A percentile compares a stretch with the other conserved stretches of the same genome.
phyloP scores from a whole-genome alignment of 352 stramenopile genomes.

The Pythium chondricola region DNA sequence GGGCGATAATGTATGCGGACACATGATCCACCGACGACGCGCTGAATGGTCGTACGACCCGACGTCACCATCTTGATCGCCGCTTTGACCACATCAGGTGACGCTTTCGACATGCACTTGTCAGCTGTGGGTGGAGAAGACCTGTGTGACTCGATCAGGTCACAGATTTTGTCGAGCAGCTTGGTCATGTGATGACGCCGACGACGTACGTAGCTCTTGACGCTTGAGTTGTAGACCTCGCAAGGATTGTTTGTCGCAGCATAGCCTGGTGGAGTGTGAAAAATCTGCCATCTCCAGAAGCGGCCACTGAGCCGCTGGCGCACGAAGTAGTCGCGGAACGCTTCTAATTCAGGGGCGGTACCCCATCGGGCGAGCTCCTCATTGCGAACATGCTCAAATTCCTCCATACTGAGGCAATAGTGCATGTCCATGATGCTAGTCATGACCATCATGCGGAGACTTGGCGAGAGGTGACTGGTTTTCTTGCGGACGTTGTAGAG shows the following conservation, averaged over 20 bases:
- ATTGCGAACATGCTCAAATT: constrained; percentile 3
- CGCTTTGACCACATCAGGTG: background rate
- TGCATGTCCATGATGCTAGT: constrained; percentile 8
- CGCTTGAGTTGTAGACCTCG: constrained; percentile 13
- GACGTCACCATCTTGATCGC: constrained; percentile 6
- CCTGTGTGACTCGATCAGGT: constrained; percentile 4
- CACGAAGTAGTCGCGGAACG: constrained; percentile 5
- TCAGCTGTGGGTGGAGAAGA: background rate
- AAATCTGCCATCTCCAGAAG: constrained; percentile 19
- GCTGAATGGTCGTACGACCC: background rate
- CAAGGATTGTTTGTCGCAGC: constrained; percentile 15
- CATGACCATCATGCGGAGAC: background rate
- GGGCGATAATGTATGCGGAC: background rate
- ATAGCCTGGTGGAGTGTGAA: constrained; percentile 8
- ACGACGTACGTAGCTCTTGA: constrained; percentile 10
- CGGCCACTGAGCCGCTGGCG: background rate
- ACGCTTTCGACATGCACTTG: background rate
- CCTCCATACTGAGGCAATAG: background rate
- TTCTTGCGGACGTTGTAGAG: constrained; percentile 11
- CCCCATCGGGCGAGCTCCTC: background rate
- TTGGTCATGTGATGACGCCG: constrained; percentile 9
- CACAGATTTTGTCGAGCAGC: constrained; percentile 10
- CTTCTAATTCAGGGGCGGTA: background rate
- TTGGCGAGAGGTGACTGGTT: background rate
- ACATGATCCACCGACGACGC: background rate